Evolutionary conservation across 2,329 filamentous ascomycete genomes (phyloP), one percentile per base, ranked within the genome.

Genomic region (Fusarium sp.): DNA sequence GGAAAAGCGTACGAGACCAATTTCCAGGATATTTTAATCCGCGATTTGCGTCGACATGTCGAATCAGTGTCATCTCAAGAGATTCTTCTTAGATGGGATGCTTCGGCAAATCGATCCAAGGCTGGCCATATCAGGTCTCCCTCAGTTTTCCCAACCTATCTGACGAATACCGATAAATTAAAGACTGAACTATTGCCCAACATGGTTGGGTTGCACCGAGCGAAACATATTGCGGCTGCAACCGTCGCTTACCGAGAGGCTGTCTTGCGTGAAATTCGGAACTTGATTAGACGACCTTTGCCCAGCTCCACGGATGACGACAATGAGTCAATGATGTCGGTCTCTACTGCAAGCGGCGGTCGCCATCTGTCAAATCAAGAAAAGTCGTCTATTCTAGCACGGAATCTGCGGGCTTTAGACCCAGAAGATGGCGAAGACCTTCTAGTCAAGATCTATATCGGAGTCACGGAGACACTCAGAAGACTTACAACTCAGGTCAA

Each of bases 301-400:
- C 96, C 96, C 1, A 97, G 94, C 76, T 97, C 95, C 13, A 96
- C 90, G 73, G 96, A 99, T 65, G 95, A 98, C 72, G 96, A 99
- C 77, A 93, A 91, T 66, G 93, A 96, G 78, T 97, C 94, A 1
- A 91, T 95, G 83, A 90, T 95, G 81, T 94, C 94, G 2, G 87
- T 90, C 1, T 97, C 94, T 5, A 98, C 95, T 2, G 84, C 89
- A 57, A 87, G 88, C 66, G 88, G 89, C 44, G 91, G 90, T 29
- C 88, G 88, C 62, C 88, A 90, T 68, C 82, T 91, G 44, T 92
- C 89, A 20, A 92, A 94, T 73, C 93, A 97, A 75, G 94, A 98
- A 71, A 98, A 96, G 77, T 97, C 94, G 1, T 90, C 92, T 0
- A 92, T 94, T 46, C 84, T 98, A 30, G 94, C 96, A 8, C 89